phyloP scores from a whole-genome alignment of 1,284 basidiomycete species.

The Mycena citricolor region DNA sequence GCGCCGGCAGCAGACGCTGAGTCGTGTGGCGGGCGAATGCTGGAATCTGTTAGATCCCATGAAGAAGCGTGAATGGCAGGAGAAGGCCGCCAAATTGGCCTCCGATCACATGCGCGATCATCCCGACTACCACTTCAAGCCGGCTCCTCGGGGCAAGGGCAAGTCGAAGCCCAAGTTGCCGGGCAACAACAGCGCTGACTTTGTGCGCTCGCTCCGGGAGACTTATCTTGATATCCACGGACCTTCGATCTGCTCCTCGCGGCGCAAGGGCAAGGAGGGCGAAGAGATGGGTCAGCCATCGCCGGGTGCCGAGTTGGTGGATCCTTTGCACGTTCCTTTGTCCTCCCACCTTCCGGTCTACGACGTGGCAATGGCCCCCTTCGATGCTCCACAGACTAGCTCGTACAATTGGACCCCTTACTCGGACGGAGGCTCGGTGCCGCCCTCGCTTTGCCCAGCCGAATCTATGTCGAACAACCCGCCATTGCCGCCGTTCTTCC shows the following conservation, averaged over 20 bases:
- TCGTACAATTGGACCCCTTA: constrained; percentile 9
- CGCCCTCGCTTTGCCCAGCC: constrained; percentile 22
- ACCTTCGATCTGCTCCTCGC: constrained; percentile 15
- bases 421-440: constrained; percentile 16
- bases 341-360: not conserved
- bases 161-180: constrained; percentile 13
- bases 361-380: constrained; percentile 2
- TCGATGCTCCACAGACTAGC: not conserved
- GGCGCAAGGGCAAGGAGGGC: constrained; percentile 12
- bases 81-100: constrained; percentile 38
- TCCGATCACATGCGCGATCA: constrained; percentile 40
- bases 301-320: not conserved
- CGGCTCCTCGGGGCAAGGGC: constrained; percentile 33
- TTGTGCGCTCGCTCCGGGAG: constrained; percentile 16
- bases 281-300: not conserved
- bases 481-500: constrained; percentile 27
- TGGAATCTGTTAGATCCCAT: constrained; percentile 48
- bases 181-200: constrained; percentile 9
- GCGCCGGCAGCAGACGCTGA: constrained; percentile 58
- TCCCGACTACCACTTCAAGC: constrained; percentile 47
- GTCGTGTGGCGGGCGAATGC: constrained; percentile 50
- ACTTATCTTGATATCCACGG: constrained; percentile 7
- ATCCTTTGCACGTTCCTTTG: not conserved
- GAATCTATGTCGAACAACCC: constrained; percentile 20
- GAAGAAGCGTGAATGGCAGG: constrained; percentile 46